Evolutionary conservation across 2,329 filamentous ascomycete genomes (phyloP), one percentile per base, ranked within the genome.

Genomic region (Apiospora kogelbergensis): DNA sequence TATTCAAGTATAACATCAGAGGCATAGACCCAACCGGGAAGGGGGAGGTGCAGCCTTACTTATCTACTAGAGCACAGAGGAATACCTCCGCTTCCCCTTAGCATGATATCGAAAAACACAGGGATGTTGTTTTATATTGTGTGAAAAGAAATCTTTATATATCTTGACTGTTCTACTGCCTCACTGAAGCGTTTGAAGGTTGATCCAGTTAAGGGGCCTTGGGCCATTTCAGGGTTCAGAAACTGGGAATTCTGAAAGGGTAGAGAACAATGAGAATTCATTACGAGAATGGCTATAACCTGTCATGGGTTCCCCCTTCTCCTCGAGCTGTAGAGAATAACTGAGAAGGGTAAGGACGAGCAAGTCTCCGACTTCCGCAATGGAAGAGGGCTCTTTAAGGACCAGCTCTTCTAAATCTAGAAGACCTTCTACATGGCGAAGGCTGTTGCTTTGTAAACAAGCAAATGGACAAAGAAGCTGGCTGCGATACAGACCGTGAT

Each of bases 101-200:
- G 30, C 6, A n/a, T 37, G 30, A 60, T 11, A 37, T 37, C 20
- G 7, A n/a, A 37, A 37, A 60, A 37, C 30, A n/a, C 26, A 6
- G 30, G 9, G 30, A 37, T 60, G 20, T 17, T 5, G 37, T 17
- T 37, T 1, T 37, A n/a, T 11, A n/a, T 9, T n/a, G 17, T 33
- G 7, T 60, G 30, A 65, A 65, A 44, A 37, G 30, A 44, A 37
- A 44, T 65, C 63, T 65, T 65, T 65, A 65, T 65, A 65, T 13
- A 44, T 65, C 63, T 44, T 65, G 63, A 65, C 63, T 26, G 24
- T 65, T 65, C 63, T 65, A 65, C 37, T 9, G 17, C 5, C 63
- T 60, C 53, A 37, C 53, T 37, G 30, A 9, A 37, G 53, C 20
- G 46, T 26, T 44, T 44, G 37, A 24, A 26, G 26, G 63, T 20